phyloP scores from a whole-genome alignment of 225 moss, liverwort and hornwort species.

The Marchantia paleacea region DNA sequence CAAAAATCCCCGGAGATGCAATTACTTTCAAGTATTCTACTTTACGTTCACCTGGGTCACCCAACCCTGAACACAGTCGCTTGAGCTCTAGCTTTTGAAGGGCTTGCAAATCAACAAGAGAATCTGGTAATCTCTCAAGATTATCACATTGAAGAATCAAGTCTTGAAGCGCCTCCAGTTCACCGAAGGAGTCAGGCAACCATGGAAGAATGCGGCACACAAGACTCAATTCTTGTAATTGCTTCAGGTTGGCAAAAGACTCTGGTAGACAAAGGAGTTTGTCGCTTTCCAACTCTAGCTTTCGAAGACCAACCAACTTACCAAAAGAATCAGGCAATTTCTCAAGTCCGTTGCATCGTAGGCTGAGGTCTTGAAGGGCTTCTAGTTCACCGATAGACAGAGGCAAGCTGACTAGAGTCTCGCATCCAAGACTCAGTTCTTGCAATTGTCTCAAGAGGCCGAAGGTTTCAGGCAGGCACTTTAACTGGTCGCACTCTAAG shows the following conservation, averaged over 20 bases:
- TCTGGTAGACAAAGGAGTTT: background rate
- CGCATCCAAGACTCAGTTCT: background rate
- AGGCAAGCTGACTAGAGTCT: background rate
- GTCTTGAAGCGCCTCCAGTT: background rate
- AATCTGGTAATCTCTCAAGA: slow-evolving; percentile 3
- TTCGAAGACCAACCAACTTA: background rate
- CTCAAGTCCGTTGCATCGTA: background rate
- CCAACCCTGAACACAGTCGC: too few relatives aligned
- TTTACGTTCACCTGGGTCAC: too few relatives aligned
- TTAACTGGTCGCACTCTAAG: background rate
- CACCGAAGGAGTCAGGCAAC: background rate
- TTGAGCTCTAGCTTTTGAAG: background rate
- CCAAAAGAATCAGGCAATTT: background rate
- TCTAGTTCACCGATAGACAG: background rate
- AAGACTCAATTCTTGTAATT: background rate
- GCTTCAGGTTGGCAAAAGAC: background rate
- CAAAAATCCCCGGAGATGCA: too few relatives aligned
- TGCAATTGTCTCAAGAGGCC: background rate
- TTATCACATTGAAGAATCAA: background rate
- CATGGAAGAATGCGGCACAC: background rate
- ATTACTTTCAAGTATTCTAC: too few relatives aligned
- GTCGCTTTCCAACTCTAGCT: background rate
- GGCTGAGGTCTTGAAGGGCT: background rate
- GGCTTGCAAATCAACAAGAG: background rate
- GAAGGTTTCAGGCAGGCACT: background rate